Base-by-base conservation (phyloP, 805 yeast species). In the Saturnispora quitensis region DNA sequence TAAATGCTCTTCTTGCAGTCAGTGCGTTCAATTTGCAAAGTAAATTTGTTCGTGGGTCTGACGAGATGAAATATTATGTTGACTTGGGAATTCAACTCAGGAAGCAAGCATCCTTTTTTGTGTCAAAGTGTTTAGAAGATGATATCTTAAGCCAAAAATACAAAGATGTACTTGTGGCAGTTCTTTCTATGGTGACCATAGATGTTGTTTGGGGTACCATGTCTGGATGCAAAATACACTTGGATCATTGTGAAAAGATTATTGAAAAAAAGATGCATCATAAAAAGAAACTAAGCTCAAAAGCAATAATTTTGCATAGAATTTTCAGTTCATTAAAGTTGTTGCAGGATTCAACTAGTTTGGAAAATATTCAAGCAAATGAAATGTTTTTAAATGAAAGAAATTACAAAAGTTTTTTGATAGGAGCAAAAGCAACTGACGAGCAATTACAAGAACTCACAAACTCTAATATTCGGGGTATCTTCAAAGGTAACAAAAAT, bases 171-270 rank as follows among this genome's bases (percentile, higher is more conserved):
- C 65, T 89, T 27, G 85, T 88, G 48, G 93, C 95, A 0, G 82
- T 86, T 22, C 73, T 89, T 64, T 82, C 93, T 2, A 86, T 88
- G 95, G 87, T 84, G 46, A 82, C 90, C 6, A 86, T 89, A 48
- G 96, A 89, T 68, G 82, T 87, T 48, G 90, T 87, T 15, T 85
- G 95, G 88, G 96, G 96, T 3, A 81, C 91, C 1, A 86, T 86
- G 90, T 82, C 85, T 51, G 93, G 86, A 58, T 87, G 95, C 61
- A 81, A 80, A 56, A 76, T 81, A 53, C 87, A 87, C 67, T 72
- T 89, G 50, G 77, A 80, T 50, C 80, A 89, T 59, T 86, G 95
- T 68, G 91, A 87, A 55, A 77, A 76, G 51, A 82, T 86, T 52
- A 83, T 89, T 25, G 77, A 79, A 34, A 76, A 80, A 57, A 80